Conservation (phyloP, 2,329 filamentous ascomycete species). For the Aschersonia sp. region DNA sequence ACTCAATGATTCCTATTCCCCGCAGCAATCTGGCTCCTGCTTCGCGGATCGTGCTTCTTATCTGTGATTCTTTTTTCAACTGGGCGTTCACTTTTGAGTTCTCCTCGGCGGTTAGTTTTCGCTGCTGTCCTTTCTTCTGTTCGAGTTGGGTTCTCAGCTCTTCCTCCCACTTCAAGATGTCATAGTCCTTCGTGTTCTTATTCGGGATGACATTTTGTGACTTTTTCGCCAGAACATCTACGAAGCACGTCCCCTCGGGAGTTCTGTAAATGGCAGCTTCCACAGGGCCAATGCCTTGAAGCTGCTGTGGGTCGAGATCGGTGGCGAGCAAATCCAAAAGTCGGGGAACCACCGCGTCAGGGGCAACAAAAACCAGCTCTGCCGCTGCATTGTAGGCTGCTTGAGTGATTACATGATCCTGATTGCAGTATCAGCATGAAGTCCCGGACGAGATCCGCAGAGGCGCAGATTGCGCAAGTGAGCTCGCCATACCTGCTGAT, state of each 20-base stretch:
- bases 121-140: constrained; percentile 82
- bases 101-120: constrained; percentile 84
- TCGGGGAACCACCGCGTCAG: constrained; percentile 61
- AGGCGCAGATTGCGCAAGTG: background rate
- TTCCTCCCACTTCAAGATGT: constrained; percentile 93
- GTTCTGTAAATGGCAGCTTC: constrained; percentile 91
- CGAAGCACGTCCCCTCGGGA: constrained; percentile 71
- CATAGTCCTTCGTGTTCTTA: constrained; percentile 90
- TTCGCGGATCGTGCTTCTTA: constrained; percentile 56
- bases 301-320: constrained; percentile 57
- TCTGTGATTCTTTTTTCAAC: constrained; percentile 69
- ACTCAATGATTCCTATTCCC: constrained; percentile 73
- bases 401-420: constrained; percentile 31
- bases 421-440: constrained; percentile 2
- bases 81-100: constrained; percentile 83
- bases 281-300: constrained; percentile 63
- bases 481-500: constrained; percentile 32
- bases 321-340: constrained; percentile 59
- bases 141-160: constrained; percentile 77
- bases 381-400: constrained; percentile 78
- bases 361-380: constrained; percentile 86
- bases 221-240: constrained; percentile 85
- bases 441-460: background rate
- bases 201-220: constrained; percentile 52
- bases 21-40: constrained; percentile 60